Percentiles rank a stretch among this genome's conserved stretches.
Conservation (phyloP, 148 eudicot species). For the Beta vulgaris region DNA sequence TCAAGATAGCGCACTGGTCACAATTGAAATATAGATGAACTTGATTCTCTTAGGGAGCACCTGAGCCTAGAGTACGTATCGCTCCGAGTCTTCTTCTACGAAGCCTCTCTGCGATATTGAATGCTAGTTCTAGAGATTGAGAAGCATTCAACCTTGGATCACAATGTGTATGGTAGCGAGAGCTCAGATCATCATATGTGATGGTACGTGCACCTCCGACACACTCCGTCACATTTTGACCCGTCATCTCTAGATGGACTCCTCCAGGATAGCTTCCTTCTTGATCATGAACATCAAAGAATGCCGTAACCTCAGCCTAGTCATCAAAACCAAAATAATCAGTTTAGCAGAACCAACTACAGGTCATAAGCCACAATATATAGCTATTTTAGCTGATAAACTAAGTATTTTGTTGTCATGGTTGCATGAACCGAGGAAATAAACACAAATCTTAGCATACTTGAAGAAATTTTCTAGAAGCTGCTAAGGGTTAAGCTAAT, state of each 20-base stretch:
- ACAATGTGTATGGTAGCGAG: constrained; percentile 79
- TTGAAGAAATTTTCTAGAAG: not conserved
- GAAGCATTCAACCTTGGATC: constrained; percentile 85
- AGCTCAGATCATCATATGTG: constrained; percentile 72
- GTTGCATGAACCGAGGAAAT: not conserved
- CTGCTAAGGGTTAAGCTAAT: not conserved
- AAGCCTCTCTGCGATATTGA: constrained; percentile 73
- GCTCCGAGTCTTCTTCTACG: constrained; percentile 56
- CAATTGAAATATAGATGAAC: not conserved
- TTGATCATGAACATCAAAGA: constrained; percentile 82
- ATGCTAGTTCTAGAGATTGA: constrained; percentile 75
- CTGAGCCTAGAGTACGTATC: constrained; percentile 21
- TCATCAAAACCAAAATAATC: constrained; percentile 9
- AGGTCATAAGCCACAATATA: not conserved
- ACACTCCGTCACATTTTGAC: constrained; percentile 80
- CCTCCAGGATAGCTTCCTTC: constrained; percentile 92
- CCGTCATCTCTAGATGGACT: constrained; percentile 82
- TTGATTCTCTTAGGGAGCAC: not conserved
- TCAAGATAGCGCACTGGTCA: not conserved
- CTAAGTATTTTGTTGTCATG: not conserved
- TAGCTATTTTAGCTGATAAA: no score
- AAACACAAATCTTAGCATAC: not conserved
- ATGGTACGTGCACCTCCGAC: constrained; percentile 75
- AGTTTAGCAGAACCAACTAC: not conserved
- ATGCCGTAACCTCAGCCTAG: constrained; percentile 69